Base-by-base conservation (phyloP, 805 yeast species). In the Brettanomyces custersianus region DNA sequence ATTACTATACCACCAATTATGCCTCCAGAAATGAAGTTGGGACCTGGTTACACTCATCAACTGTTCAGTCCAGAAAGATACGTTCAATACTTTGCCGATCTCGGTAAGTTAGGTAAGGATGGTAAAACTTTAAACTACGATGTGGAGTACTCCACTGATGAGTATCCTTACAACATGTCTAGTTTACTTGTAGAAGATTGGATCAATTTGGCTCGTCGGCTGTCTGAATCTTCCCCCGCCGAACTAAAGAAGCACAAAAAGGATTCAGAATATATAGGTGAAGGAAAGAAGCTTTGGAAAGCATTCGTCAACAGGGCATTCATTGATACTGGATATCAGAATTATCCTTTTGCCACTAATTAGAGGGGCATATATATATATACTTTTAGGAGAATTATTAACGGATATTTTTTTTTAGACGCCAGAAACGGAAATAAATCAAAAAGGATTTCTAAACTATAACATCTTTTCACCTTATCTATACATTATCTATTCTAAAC, bases 31-130 rank as follows among this genome's bases (percentile, higher is more conserved):
- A 39, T 62, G 16, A 65, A 72, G 1, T 53, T 78, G 26, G 95
- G 95, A 0, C 95, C 95, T 2, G 95, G 80, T 0, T 83, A 79
- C 52, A 57, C 60, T 2, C 72, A 77, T 2, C 94, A 84, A 59
- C 51, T 75, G 22, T 82, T 82, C 45, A 66, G 90, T 0, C 95
- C 95, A 0, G 68, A 71, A 27, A 62, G 74, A 40, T 86, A 78
- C 56, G 75, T 75, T 1, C 94, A 83, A 52, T 84, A 79, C 52
- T 85, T 63, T 53, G 68, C 77, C n/a, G 84, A 85, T 53, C 63
- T 85, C 41, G 47, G 55, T 40, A 36, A 41, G 15, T 41, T 38
- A 9, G 74, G 76, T 41, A 41, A 53, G 4, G 45, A 59, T 17
- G 59, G 61, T 0, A 60, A 66, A 44, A 54, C 63, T 13, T 80